Evolutionary conservation across 192 early-diverging fungal genomes (phyloP).

Genomic region (Fimicolochytrium jonesii): DNA sequence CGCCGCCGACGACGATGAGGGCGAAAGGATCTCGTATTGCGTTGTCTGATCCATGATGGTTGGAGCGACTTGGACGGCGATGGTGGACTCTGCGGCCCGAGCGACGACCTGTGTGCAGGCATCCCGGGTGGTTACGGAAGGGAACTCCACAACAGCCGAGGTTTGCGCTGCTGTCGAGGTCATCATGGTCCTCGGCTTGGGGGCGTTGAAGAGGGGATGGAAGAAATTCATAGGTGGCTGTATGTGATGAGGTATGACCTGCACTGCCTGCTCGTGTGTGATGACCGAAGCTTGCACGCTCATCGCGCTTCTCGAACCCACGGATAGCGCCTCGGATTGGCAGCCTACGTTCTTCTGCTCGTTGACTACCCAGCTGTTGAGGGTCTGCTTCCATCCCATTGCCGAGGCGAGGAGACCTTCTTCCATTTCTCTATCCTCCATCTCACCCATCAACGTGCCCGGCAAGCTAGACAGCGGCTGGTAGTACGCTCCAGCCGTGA

Average conservation of each 20-base stretch:
- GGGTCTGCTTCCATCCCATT: too few species aligned
- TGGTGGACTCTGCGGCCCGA: neutral
- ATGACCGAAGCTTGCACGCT: neutral
- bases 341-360: too few species aligned
- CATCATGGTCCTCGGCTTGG: neutral
- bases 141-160: too few species aligned
- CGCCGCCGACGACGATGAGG: neutral
- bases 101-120: neutral
- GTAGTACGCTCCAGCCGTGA: constrained; percentile 8
- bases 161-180: too few species aligned
- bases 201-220: neutral
- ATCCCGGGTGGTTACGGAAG: neutral
- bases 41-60: neutral
- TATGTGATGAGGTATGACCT: constrained; percentile 4
- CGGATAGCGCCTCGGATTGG: too few species aligned
- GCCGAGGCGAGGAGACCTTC: constrained; percentile 19
- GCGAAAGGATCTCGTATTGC: neutral
- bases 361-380: too few species aligned
- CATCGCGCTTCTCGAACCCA: neutral
- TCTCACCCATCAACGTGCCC: constrained; percentile 9
- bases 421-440: constrained; percentile 20
- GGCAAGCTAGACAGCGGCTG: neutral
- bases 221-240: neutral
- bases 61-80: neutral
- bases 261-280: constrained; percentile 9